phyloP scores from a whole-genome alignment of 2,329 filamentous ascomycete species.

The Pseudocercospora fuligena region DNA sequence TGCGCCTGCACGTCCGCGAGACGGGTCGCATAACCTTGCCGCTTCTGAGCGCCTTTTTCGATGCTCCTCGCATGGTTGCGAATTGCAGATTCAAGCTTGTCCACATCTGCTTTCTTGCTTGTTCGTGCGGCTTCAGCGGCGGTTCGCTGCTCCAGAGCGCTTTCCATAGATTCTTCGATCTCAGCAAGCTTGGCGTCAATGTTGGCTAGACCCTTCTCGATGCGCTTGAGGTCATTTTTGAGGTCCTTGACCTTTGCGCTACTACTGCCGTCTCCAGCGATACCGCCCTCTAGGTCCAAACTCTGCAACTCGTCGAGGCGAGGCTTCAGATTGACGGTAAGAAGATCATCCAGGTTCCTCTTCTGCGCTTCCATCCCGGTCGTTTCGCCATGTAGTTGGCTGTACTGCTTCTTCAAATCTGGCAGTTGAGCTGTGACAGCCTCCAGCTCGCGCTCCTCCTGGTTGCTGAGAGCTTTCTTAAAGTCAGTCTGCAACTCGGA shows the following conservation, averaged over 20 bases:
- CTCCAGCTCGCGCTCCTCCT: constrained; percentile 84
- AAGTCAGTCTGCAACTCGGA: constrained; percentile 84
- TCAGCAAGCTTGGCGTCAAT: constrained; percentile 73
- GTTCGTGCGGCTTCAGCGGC: constrained; percentile 63
- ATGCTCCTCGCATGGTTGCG: constrained; percentile 86
- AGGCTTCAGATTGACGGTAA: constrained; percentile 86
- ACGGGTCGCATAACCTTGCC: constrained; percentile 76
- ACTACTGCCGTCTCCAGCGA: constrained; percentile 58
- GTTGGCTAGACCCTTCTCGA: constrained; percentile 68
- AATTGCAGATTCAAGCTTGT: constrained; percentile 76
- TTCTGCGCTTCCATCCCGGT: constrained; percentile 81
- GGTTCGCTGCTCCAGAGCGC: constrained; percentile 58
- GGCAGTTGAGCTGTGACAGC: constrained; percentile 71
- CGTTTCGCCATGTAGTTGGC: constrained; percentile 72
- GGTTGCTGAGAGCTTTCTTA: constrained; percentile 81
- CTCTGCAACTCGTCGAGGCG: constrained; percentile 84
- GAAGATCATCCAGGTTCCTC: constrained; percentile 79
- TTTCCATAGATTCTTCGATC: constrained; percentile 74
- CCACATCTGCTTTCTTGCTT: constrained; percentile 72
- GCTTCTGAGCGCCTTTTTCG: constrained; percentile 90
- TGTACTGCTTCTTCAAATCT: constrained; percentile 75
- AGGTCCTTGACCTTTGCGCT: constrained; percentile 73
- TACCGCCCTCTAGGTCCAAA: constrained; percentile 70
- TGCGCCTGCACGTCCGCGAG: constrained; percentile 82
- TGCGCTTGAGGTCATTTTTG: constrained; percentile 79